Conservation (phyloP, 2,329 filamentous ascomycete species). For the Grosmannia serpens region DNA sequence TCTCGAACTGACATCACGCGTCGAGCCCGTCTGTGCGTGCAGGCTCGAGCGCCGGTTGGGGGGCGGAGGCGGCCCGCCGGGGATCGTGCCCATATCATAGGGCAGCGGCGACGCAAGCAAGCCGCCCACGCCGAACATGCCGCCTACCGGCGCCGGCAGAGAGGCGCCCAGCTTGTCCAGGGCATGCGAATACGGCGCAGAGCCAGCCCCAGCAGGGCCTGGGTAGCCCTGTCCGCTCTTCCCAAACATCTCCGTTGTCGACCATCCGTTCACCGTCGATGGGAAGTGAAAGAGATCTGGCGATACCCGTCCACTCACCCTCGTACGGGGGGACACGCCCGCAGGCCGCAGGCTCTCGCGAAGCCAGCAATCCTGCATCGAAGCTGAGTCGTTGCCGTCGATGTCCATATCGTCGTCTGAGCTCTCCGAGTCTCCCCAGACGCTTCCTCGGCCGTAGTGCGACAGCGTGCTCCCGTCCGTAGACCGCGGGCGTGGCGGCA, state of each 20-base stretch:
- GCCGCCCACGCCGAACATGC: constrained; percentile 22
- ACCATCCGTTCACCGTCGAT: constrained; percentile 27
- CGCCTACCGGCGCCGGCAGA: constrained; percentile 28
- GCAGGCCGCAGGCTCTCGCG: constrained; percentile 37
- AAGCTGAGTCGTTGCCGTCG: constrained; percentile 34
- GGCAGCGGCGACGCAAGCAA: constrained; percentile 18
- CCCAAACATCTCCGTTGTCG: constrained; percentile 35
- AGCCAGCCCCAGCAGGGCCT: constrained; percentile 13
- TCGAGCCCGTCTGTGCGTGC: constrained; percentile 30
- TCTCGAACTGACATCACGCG: constrained; percentile 5
- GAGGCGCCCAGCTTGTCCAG: constrained; percentile 35
- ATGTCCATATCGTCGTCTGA: constrained; percentile 22
- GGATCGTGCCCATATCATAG: constrained; percentile 7
- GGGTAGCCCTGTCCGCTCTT: constrained; percentile 22
- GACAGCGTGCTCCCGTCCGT: constrained; percentile 34
- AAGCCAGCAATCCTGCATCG: constrained; percentile 47
- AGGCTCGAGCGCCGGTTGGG: constrained; percentile 43
- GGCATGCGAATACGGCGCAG: constrained; percentile 19
- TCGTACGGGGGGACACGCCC: constrained; percentile 10
- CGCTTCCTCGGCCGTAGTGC: constrained; percentile 18
- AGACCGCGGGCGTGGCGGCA: constrained; percentile 32
- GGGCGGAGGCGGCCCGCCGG: constrained; percentile 29
- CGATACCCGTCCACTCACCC: constrained; percentile 21
- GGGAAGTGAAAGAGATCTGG: constrained; percentile 47
- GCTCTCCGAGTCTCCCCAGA: constrained; percentile 34